phyloP scores from a whole-genome alignment of 2,329 filamentous ascomycete genomes.

The Ophiostoma sp. region DNA sequence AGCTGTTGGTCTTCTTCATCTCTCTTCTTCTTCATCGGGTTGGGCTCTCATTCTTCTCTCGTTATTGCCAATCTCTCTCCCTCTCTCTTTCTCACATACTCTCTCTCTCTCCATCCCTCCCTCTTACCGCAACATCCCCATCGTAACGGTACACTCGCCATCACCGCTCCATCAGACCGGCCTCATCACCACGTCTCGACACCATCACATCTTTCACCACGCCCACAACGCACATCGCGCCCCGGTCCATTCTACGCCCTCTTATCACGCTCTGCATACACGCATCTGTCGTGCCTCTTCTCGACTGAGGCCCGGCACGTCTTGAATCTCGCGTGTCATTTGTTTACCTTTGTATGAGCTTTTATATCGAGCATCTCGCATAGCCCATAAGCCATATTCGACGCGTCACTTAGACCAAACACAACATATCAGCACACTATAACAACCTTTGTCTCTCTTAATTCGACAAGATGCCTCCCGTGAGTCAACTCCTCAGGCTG shows the following conservation, averaged over 20 bases:
- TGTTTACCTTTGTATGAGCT: background rate
- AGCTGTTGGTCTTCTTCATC: conserved; percentile 7
- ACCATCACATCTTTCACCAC: background rate
- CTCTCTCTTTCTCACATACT: background rate
- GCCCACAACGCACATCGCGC: background rate
- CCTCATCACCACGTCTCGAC: background rate
- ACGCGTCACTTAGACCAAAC: background rate
- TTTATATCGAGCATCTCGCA: conserved; percentile 16
- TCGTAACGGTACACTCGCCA: background rate
- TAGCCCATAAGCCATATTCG: background rate
- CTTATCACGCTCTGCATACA: background rate
- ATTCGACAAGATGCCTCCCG: conserved; percentile 27
- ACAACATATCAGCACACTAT: background rate
- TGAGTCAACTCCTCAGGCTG: conserved; percentile 20
- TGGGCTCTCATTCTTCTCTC: background rate
- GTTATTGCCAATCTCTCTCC: conserved; percentile 8
- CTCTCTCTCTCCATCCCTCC: background rate
- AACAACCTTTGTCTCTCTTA: background rate
- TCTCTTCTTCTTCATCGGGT: conserved; percentile 10
- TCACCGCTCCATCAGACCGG: background rate
- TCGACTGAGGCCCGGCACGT: background rate
- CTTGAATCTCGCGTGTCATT: background rate
- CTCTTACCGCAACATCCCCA: background rate
- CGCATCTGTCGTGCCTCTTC: background rate
- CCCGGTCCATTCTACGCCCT: background rate